Evolutionary conservation across 495 filamentous ascomycete species (phyloP), one percentile per base, ranked within the genome.

Genomic region (Penicillium psychrofluorescens): DNA sequence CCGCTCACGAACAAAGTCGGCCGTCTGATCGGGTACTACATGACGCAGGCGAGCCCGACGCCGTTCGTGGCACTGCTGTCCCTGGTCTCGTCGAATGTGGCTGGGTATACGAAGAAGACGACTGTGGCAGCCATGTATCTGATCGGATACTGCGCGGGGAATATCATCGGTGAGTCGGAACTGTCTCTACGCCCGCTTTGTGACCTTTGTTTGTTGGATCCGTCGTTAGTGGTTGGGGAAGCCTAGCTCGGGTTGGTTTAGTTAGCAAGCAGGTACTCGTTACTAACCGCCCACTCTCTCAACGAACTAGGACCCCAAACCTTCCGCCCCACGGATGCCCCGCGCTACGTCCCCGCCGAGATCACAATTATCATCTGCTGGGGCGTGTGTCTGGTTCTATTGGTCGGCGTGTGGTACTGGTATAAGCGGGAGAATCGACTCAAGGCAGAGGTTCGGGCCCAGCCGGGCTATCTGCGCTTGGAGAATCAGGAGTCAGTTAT

Each of bases 71-170:
- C 59, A 4, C 43, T 64, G 11, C 36, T 67, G 41, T 75, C 77
- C 7, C 61, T 84, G 36, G 76, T 83, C 36, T 71, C 71, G 0
- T 76, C 72, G 27, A 85, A 86, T 45, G 73, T 85, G 1, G 78
- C 81, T 3, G 81, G 82, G 28, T 85, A 83, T 55, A 85, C 83
- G 1, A 85, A 85, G 64, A 85, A 85, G 60, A 85, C 82, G 0
- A 85, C 82, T 0, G 76, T 84, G 4, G 81, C 81, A 1, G 81
- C 80, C 0, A 60, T 87, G 43, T 85, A 82, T 44, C 56, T 87
- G n/a, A 79, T 85, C 36, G 72, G 67, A 1, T 84, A 83, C 43
- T 83, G 79, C 43, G 70, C 36, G 2, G 57, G 57, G 11, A 61
- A 61, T 41, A 64, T 72, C 29, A 72, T 75, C 40, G 72, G 75